Base-by-base conservation (phyloP, 148 eudicot species). In the Heliamphora exappendiculata region DNA sequence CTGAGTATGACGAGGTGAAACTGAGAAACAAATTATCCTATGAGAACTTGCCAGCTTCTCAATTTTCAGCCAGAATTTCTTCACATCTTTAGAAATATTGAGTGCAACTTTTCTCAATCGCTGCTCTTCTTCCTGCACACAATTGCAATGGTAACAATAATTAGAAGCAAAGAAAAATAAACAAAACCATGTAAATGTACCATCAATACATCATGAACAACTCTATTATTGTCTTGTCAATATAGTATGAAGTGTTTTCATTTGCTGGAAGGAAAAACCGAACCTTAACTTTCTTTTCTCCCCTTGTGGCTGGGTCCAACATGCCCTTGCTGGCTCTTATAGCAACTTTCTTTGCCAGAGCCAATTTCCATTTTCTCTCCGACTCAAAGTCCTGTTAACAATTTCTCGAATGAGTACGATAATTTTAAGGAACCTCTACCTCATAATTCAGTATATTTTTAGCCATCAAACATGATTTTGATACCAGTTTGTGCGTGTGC, bases 41-140 rank as follows among this genome's bases (percentile, higher is more conserved):
- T 42, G 72, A 57, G 1, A 75, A 86, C 92, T 85, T 96, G 78
- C 99, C 98, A 96, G 92, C 88, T 96, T 96, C 88, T 96, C 98
- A 70, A 96, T 93, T 85, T 96, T 96, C 54, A 88, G 84, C 99
- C 99, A 96, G 81, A 96, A 96, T 80, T 96, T 96, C 74, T 96
- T 96, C 60, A 93, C 93, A 68, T 93, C 99, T 82, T 96, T 93
- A 42, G 99, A 91, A 64, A 96, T 96, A 85, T 85, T 87, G 34
- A 88, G 84, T 14, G 99, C 99, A 78, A 93, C 88, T 90, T 90
- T 96, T 83, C 89, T 87, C 87, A 96, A 79, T 67, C 93, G 86
- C 57, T 87, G 98, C 87, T 93, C 98, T 78, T 93, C 99, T 84
- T 90, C 99, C 99, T 96, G 89, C 37, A 80, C 65, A 79, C 10